Base-by-base conservation (phyloP, 768 basidiomycete genomes). In the Suillus luteus region DNA sequence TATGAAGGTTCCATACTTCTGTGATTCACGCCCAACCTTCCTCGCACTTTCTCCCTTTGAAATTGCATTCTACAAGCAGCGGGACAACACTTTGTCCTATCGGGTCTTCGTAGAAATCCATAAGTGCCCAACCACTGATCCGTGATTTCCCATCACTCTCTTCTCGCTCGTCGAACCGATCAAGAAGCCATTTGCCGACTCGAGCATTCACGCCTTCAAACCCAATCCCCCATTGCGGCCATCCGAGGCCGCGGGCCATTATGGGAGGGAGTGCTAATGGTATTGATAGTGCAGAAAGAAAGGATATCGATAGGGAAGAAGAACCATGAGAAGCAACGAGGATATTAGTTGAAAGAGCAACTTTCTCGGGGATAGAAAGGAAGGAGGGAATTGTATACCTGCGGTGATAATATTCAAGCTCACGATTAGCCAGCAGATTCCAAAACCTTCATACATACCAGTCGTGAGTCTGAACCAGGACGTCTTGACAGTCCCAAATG, bases 311-410 rank as follows among this genome's bases (percentile, higher is more conserved):
- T 19, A 96, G 82, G 43, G 69, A 72, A 64, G 72, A 73, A 31
- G 75, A 65, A 52, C 75, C 67, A 41, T 67, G 60, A 14, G 75
- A 78, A 27, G 83, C 79, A 0, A 84, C 65, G 17, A 93, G 82
- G 27, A 87, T 79, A 24, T 79, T 67, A 4, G 84, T 85, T 12
- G 88, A 81, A 11, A 85, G 80, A 31, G 79, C 68, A 27, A 86
- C 80, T 75, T 97, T 98, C 78, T 96, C 94, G 0, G 93, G 86
- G 61, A 96, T 94, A 46, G 85, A 82, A 10, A 93, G 78, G 73
- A 96, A 92, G 0, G 91, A 88, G 2, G 86, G 83, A 51, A 97
- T 88, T 48, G 79, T 80, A 73, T 96, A 96, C 93, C 93, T 93
- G 64, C 2, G 46, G 37, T 43, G 12, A 24, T 27, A 54, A 57